phyloP scores from a whole-genome alignment of 805 yeast genomes.

The Ogataea methylovora region DNA sequence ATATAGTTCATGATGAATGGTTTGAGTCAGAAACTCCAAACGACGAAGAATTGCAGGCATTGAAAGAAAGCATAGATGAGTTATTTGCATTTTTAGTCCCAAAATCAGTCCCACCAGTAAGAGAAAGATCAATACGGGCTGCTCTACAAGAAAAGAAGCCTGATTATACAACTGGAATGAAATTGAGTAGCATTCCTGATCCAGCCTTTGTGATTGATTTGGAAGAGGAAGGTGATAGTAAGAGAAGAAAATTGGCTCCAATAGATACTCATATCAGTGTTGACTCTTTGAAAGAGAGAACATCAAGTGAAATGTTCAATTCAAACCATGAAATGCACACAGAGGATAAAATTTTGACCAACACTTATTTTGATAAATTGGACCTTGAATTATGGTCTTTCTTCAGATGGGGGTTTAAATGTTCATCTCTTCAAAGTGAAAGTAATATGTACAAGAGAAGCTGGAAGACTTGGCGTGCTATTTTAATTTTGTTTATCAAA shows the following conservation, averaged over 20 bases:
- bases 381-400: constrained; percentile 18
- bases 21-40: constrained; percentile 15
- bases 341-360: constrained; percentile 12
- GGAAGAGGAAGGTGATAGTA: constrained; percentile 5
- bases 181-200: neutral
- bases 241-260: neutral
- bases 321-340: constrained; percentile 4
- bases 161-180: neutral
- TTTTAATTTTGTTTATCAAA: constrained; percentile 6
- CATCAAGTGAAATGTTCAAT: constrained; percentile 6
- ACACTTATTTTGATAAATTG: constrained; percentile 18
- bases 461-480: constrained; percentile 12
- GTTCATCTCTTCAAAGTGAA: constrained; percentile 12
- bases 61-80: constrained; percentile 11
- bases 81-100: constrained; percentile 4
- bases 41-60: constrained; percentile 1
- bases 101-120: neutral
- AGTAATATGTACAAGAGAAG: constrained; percentile 5
- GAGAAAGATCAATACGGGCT: neutral
- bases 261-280: too few species aligned
- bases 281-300: neutral
- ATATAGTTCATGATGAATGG: constrained; percentile 20
- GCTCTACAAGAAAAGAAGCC: neutral
- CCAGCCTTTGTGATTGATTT: neutral
- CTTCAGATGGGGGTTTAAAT: constrained; percentile 22